phyloP scores from a whole-genome alignment of 1,284 basidiomycete species.

The Rhodotorula sp. region DNA sequence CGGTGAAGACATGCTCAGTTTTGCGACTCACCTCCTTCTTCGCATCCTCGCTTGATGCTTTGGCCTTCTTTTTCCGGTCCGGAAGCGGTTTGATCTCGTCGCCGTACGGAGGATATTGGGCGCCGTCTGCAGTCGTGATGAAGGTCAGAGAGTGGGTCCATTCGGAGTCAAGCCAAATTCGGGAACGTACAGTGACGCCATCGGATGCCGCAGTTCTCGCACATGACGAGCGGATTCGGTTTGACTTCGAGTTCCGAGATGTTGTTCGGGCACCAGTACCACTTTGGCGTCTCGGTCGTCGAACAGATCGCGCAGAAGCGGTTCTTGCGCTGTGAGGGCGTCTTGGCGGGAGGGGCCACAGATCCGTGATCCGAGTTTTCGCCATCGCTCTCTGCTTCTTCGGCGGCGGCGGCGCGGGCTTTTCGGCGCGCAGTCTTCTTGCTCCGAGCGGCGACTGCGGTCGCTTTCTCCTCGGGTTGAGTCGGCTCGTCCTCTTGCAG shows the following conservation, averaged over 20 bases:
- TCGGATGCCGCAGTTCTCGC: constrained; percentile 40
- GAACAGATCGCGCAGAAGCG: constrained; percentile 42
- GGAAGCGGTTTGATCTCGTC: constrained; percentile 29
- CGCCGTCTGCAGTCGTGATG: constrained; percentile 35
- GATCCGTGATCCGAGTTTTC: constrained; percentile 35
- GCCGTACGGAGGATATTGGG: constrained; percentile 32
- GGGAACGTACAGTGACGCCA: constrained; percentile 43
- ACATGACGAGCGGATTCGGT: constrained; percentile 38
- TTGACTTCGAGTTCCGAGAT: constrained; percentile 34
- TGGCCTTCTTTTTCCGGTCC: constrained; percentile 6
- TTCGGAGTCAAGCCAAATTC: neutral
- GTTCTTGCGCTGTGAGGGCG: constrained; percentile 21
- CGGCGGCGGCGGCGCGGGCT: constrained; percentile 7
- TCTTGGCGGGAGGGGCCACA: constrained; percentile 22
- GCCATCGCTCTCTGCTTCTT: constrained; percentile 5
- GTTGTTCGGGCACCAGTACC: constrained; percentile 42
- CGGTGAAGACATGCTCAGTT: too few relatives aligned
- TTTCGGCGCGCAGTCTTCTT: constrained; percentile 14
- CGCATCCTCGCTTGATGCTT: constrained; percentile 8
- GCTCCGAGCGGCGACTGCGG: constrained; percentile 27
- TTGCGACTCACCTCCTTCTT: constrained; percentile 5
- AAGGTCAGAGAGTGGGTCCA: neutral
- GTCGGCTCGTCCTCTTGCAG: constrained; percentile 40
- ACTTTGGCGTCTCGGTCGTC: constrained; percentile 22
- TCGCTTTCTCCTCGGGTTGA: constrained; percentile 37